Conservation (phyloP, 495 filamentous ascomycete species). For the Aspergillus ellipticus region DNA sequence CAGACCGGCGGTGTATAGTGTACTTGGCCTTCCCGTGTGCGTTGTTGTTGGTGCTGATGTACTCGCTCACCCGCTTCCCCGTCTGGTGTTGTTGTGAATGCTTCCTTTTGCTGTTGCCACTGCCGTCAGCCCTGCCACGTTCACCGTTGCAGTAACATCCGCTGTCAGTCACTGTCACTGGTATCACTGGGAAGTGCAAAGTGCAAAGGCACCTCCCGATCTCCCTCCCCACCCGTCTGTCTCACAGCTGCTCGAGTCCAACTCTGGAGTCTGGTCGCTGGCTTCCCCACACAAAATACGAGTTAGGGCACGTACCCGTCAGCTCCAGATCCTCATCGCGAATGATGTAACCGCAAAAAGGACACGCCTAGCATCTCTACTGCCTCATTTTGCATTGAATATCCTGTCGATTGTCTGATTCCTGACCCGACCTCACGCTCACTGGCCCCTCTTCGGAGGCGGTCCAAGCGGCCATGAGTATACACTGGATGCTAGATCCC, state of each 20-base stretch:
- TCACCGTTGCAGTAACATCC: neutral
- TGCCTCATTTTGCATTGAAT: neutral
- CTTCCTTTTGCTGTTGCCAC: neutral
- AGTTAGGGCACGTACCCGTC: neutral
- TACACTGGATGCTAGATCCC: slow-evolving; percentile 18
- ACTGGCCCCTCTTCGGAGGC: slow-evolving; percentile 31
- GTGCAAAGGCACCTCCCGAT: neutral
- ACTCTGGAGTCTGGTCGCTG: no score
- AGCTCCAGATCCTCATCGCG: neutral
- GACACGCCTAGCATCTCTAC: neutral
- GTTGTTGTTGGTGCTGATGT: neutral
- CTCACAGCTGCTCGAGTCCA: neutral
- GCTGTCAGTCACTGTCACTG: neutral
- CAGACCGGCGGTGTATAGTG: slow-evolving; percentile 1
- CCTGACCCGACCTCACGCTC: slow-evolving; percentile 9
- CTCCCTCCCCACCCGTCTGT: neutral
- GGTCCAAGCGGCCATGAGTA: slow-evolving; percentile 22
- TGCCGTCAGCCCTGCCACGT: neutral
- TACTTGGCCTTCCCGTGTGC: neutral
- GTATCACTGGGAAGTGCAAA: no score
- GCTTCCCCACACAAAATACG: neutral
- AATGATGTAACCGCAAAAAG: neutral
- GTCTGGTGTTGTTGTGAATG: no score
- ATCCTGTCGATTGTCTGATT: neutral
- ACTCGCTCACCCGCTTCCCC: neutral